Base-by-base conservation (phyloP, 371 early-diverging fungal species). In the Mortierella sp. region DNA sequence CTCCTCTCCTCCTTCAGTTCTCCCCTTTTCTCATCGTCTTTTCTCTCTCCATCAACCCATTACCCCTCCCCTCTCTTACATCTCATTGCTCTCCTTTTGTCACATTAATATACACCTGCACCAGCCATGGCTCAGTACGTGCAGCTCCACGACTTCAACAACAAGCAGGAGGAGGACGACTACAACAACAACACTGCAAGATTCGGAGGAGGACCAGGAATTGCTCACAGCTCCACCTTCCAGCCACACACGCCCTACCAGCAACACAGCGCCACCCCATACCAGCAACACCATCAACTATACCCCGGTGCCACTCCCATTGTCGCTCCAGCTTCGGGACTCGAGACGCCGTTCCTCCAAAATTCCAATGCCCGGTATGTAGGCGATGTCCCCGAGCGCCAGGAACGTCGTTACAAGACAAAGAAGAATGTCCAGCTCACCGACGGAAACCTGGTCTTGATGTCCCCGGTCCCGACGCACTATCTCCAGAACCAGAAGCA, bases 321-420 rank as follows among this genome's bases (percentile, higher is more conserved):
- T 72, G 4, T 44, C 16, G 8, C 57, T 73, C 48, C 67, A 11
- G 34, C 76, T 19, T 43, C 72, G n/a, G 54, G 73, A 6, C 74
- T 57, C 2, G 77, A 80, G 59, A 83, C 84, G 10, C 84, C 84
- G 0, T 77, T 77, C 70, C 51, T 83, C n/a, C 71, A 80, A 9
- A n/a, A 91, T 88, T 37, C 91, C 85, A 61, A 89, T 76, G 1
- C 88, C 53, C 77, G 90, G 80, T 57, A 89, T 71, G 75, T 73
- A 55, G 80, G 92, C 64, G 86, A 87, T 26, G 91, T 73, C 71
- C 87, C 90, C 71, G 88, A 89, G 51, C 91, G 89, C 70, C 90
- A 92, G 81, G 90, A 90, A 54, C 88, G 90, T 76, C 90, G 93
- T 34, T 83, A 87, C 71, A 90, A 89, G 81, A 87, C 89, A 73